A percentile compares a stretch with the other conserved stretches of the same genome.
Evolutionary conservation across 768 basidiomycete genomes (phyloP).

Genomic region (Tephrocybe sp.): DNA sequence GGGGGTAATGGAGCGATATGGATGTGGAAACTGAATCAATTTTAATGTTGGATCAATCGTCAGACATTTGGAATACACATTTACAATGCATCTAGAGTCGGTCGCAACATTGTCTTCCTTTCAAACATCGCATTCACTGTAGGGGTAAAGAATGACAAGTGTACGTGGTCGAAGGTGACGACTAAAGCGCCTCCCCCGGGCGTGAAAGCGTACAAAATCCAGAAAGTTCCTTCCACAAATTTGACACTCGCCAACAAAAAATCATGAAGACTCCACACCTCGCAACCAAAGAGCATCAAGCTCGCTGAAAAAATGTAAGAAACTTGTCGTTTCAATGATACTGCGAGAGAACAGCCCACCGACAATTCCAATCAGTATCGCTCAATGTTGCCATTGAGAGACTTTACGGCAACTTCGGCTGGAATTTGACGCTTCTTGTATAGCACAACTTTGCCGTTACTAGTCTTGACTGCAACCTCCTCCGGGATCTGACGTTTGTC

Average conservation of each 20-base stretch:
- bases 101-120: background rate
- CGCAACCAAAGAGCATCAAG: constrained; percentile 1
- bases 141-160: constrained; percentile 14
- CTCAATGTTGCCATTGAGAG: too few species aligned
- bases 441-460: background rate
- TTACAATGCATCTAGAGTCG: background rate
- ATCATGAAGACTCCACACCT: background rate
- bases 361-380: background rate
- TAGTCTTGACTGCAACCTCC: background rate
- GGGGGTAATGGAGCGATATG: constrained; percentile 38
- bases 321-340: too few species aligned
- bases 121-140: constrained; percentile 3
- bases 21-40: constrained; percentile 41
- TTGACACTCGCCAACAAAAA: constrained; percentile 5
- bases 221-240: constrained; percentile 17
- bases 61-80: background rate
- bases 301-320: too few species aligned
- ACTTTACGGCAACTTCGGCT: too few species aligned
- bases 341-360: background rate
- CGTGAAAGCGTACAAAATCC: background rate
- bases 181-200: background rate
- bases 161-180: background rate
- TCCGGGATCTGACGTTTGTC: constrained; percentile 1
- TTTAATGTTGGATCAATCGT: too few species aligned
- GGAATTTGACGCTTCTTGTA: background rate